Evolutionary conservation across 1,284 basidiomycete genomes (phyloP), one percentile per base, ranked within the genome.

Genomic region (Ustilago xerochloae): DNA sequence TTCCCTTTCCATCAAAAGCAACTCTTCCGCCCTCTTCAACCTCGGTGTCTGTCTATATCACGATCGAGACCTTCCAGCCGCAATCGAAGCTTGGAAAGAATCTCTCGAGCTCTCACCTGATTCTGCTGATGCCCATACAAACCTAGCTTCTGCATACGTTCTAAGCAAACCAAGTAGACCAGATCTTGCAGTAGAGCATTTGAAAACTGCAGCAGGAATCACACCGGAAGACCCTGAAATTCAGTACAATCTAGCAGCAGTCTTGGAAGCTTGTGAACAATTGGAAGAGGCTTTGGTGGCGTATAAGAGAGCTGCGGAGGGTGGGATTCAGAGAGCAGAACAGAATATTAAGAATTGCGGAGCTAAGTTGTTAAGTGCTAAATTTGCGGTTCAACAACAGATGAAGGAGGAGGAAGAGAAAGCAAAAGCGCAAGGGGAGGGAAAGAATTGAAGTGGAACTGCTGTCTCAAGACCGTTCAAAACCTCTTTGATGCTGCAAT

Each of bases 181-280:
- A 57, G 93, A 96, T 86, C 89, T 95, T 68, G 94, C 94, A 32
- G 87, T 96, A 74, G 90, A 92, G 84, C 75, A 81, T 78, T 48
- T 33, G 85, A 96, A 94, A 71, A 90, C 92, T 78, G 94, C 94
- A 26, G 88, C 91, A 35, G 90, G 90, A 33, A 89, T 97, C 70
- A 89, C 92, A 46, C 94, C 94, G 35, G 91, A 94, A 82, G 94
- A 97, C 87, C 90, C 93, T 79, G 94, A 97, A 85, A 94, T 96
- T 82, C 91, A 93, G 30, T 97, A 94, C 88, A 97, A 95, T 86
- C 88, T 95, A 56, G 94, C 92, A 28, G 93, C 92, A 24, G 92
- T 94, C 77, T 87, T 94, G 58, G 93, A 94, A 89, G 93, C 93
- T 54, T 90, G 93, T 81, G 92, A 91, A 56, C 88, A 89, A 66